Evolutionary conservation across 1,139 yeast species (phyloP).

Genomic region (Yamadazyma dushanensis): DNA sequence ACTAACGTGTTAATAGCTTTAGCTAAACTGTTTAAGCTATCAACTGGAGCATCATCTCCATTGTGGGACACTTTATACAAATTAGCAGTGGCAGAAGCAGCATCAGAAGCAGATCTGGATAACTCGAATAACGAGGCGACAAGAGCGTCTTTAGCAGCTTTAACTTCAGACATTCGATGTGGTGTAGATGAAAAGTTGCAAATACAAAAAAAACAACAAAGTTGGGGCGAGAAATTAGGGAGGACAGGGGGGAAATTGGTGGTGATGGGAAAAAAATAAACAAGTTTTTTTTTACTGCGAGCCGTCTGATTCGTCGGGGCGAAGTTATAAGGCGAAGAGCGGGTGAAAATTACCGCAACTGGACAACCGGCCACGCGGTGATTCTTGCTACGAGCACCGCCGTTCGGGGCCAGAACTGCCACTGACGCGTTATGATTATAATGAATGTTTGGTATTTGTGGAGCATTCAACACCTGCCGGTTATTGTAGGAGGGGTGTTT

Average conservation of each 20-base stretch:
- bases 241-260: neutral
- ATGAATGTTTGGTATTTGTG: too few relatives aligned
- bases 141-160: constrained; percentile 50
- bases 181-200: neutral
- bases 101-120: constrained; percentile 78
- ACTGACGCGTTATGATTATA: too few relatives aligned
- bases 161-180: constrained; percentile 36
- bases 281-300: constrained; percentile 1
- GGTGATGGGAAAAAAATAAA: constrained; percentile 1
- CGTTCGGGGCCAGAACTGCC: neutral
- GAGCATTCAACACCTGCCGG: too few relatives aligned
- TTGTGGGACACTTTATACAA: constrained; percentile 57
- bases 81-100: constrained; percentile 74
- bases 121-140: constrained; percentile 78
- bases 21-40: constrained; percentile 37
- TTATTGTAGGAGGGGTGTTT: too few relatives aligned
- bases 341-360: neutral
- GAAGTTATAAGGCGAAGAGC: constrained; percentile 2
- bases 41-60: constrained; percentile 23
- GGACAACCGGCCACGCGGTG: constrained; percentile 6
- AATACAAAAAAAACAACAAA: constrained; percentile 7
- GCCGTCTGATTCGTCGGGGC: constrained; percentile 3
- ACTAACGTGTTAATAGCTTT: constrained; percentile 21
- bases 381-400: constrained; percentile 2
- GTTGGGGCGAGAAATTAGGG: constrained; percentile 5